Conservation (phyloP, 768 basidiomycete genomes). For the Lentinula lateritia region DNA sequence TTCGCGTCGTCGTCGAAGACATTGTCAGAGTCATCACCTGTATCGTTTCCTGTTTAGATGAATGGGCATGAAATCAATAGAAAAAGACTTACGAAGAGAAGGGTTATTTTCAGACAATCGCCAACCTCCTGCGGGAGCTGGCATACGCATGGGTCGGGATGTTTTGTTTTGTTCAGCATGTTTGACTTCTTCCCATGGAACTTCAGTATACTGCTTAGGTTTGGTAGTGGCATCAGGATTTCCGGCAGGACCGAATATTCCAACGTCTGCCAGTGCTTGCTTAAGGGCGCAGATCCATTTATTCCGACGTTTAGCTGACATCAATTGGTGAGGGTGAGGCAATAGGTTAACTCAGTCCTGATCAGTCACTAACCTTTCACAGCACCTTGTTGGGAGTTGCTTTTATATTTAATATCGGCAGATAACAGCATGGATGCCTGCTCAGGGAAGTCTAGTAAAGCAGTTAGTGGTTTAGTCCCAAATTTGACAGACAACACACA, state of each 20-base stretch:
- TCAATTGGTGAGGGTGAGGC: constrained; percentile 7
- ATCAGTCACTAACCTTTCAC: constrained; percentile 46
- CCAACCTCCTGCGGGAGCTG: constrained; percentile 37
- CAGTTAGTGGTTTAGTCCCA: constrained; percentile 2
- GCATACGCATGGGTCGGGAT: constrained; percentile 17
- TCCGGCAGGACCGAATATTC: constrained; percentile 58
- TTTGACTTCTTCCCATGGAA: constrained; percentile 66
- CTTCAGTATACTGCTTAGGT: constrained; percentile 57
- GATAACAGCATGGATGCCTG: constrained; percentile 74
- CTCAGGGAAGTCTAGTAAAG: constrained; percentile 60
- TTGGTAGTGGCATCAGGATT: constrained; percentile 49
- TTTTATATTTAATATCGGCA: constrained; percentile 86
- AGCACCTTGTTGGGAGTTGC: constrained; percentile 77
- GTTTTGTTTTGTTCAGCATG: constrained; percentile 28
- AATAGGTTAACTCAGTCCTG: constrained; percentile 1
- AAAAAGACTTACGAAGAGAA: constrained; percentile 34
- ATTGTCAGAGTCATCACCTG: constrained; percentile 36
- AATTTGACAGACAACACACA: constrained; percentile 8
- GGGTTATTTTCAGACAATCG: constrained; percentile 48
- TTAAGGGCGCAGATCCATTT: constrained; percentile 93
- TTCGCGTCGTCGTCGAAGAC: constrained; percentile 42
- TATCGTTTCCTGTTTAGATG: constrained; percentile 1
- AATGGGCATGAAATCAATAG: not conserved
- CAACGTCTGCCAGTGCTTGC: constrained; percentile 55
- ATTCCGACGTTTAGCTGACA: constrained; percentile 69